Conservation (phyloP, 352 stramenopile species). For the Phytophthora foliorum region DNA sequence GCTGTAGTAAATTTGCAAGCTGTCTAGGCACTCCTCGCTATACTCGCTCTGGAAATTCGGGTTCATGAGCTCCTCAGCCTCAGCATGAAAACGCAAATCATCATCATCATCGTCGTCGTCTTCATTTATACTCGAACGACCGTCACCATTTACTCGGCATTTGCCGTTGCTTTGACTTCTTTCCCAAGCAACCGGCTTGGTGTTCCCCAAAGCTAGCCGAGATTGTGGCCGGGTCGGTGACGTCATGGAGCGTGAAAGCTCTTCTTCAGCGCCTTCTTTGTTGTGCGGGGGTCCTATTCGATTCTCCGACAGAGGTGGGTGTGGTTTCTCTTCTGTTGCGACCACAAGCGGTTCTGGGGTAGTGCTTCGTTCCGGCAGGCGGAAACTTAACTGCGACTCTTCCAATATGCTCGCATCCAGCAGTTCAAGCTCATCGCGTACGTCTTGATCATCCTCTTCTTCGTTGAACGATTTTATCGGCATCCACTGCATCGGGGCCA, state of each 20-base stretch:
- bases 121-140: conserved; percentile 29
- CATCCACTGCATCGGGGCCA: conserved; percentile 55
- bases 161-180: conserved; percentile 13
- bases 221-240: conserved; percentile 21
- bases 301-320: conserved; percentile 8
- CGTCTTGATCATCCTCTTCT: conserved; percentile 49
- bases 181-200: conserved; percentile 32
- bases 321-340: conserved; percentile 36
- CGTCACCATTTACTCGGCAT: background rate
- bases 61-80: conserved; percentile 79
- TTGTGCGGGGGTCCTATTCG: background rate
- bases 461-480: conserved; percentile 39
- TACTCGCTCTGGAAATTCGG: conserved; percentile 86
- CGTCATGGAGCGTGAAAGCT: background rate
- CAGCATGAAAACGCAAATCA: conserved; percentile 55
- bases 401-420: conserved; percentile 59
- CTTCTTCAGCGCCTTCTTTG: conserved; percentile 20
- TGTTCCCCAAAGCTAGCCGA: conserved; percentile 1
- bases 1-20: conserved; percentile 75
- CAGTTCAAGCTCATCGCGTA: conserved; percentile 54
- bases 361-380: conserved; percentile 64
- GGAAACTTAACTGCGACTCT: conserved; percentile 60
- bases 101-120: conserved; percentile 43
- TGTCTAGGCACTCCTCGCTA: conserved; percentile 83
- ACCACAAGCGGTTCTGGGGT: conserved; percentile 61